Evolutionary conservation across 2,329 filamentous ascomycete genomes (phyloP).

Genomic region (Fusarium sp.): DNA sequence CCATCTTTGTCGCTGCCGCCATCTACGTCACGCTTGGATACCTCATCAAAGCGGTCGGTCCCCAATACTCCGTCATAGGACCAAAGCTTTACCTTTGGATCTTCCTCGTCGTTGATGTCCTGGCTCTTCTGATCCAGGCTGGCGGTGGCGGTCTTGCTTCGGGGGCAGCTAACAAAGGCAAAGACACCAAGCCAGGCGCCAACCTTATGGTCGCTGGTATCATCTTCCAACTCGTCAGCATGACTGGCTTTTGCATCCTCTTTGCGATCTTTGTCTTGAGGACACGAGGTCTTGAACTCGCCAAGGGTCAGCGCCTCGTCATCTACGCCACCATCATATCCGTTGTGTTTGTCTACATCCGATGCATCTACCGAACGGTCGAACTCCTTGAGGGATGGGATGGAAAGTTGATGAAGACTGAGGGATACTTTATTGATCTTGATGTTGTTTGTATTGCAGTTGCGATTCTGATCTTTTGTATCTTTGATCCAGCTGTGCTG

Average conservation of each 20-base stretch:
- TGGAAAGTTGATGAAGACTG: conserved; percentile 60
- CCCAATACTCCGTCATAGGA: conserved; percentile 52
- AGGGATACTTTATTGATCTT: conserved; percentile 59
- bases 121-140: conserved; percentile 48
- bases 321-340: conserved; percentile 52
- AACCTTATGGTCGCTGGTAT: conserved; percentile 61
- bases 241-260: conserved; percentile 55
- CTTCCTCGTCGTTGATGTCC: conserved; percentile 53
- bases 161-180: conserved; percentile 39
- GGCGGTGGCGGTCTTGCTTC: conserved; percentile 58
- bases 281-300: conserved; percentile 44
- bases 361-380: conserved; percentile 60
- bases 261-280: conserved; percentile 52
- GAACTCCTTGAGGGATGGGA: conserved; percentile 60
- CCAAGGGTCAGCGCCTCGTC: conserved; percentile 38
- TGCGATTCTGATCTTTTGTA: conserved; percentile 46
- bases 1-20: conserved; percentile 61
- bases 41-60: conserved; percentile 56
- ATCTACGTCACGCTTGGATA: conserved; percentile 59
- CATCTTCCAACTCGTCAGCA: conserved; percentile 59
- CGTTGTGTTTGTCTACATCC: conserved; percentile 55
- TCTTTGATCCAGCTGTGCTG: conserved; percentile 51
- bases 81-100: conserved; percentile 57
- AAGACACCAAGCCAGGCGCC: conserved; percentile 54
- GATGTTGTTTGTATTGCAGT: conserved; percentile 59